Percentiles rank a stretch among this genome's conserved stretches.
Conservation (phyloP, 495 filamentous ascomycete species). For the Cercophora newfieldiana region DNA sequence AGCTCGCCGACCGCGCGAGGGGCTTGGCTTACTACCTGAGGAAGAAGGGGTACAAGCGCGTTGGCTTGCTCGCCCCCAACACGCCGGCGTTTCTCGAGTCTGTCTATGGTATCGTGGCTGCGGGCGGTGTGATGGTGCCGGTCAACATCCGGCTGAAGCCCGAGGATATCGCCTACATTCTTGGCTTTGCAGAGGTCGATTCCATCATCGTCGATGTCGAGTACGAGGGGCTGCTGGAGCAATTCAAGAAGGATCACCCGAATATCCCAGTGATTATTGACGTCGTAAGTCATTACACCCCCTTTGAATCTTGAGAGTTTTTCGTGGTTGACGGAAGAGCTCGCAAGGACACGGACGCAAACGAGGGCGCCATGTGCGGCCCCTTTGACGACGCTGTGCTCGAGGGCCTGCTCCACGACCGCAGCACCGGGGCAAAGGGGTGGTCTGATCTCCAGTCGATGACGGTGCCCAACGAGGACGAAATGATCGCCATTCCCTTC, state of each 20-base stretch:
- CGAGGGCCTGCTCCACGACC: conserved; percentile 75
- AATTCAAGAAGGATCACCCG: conserved; percentile 59
- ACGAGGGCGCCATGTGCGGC: conserved; percentile 69
- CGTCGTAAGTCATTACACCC: conserved; percentile 15
- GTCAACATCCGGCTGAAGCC: conserved; percentile 90
- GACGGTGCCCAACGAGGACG: conserved; percentile 67
- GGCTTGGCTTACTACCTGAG: conserved; percentile 85
- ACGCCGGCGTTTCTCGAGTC: conserved; percentile 92
- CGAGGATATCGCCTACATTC: conserved; percentile 89
- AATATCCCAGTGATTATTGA: conserved; percentile 73
- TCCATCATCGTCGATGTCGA: conserved; percentile 86
- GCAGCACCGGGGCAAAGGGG: conserved; percentile 58
- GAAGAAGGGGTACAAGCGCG: conserved; percentile 65
- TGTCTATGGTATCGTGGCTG: conserved; percentile 86
- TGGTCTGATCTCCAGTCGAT: conserved; percentile 77
- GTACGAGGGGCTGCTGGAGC: conserved; percentile 66
- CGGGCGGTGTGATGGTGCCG: conserved; percentile 73
- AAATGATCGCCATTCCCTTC: conserved; percentile 74
- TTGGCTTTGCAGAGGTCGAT: conserved; percentile 81
- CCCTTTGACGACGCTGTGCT: conserved; percentile 82
- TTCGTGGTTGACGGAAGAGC: too few species aligned
- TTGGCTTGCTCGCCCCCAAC: conserved; percentile 84
- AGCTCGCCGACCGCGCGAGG: conserved; percentile 78
- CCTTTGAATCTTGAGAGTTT: background rate
- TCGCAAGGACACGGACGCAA: conserved; percentile 78